A percentile compares a stretch with the other conserved stretches of the same genome.
Conservation (phyloP, 2,329 filamentous ascomycete species). For the Verticillium zaregamsianum region DNA sequence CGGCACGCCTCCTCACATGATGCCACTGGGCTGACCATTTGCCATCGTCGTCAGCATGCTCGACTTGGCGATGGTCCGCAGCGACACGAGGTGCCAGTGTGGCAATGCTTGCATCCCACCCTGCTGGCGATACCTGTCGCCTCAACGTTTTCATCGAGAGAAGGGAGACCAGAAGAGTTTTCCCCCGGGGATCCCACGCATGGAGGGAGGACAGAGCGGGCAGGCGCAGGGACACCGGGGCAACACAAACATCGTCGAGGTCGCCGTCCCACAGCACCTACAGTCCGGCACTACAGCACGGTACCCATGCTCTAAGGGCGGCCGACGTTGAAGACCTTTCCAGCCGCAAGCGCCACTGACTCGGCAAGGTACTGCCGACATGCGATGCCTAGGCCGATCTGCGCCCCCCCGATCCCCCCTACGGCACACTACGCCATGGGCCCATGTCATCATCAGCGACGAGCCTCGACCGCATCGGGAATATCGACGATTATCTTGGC, state of each 20-base stretch:
- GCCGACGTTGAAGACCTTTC: neutral
- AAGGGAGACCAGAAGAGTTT: neutral
- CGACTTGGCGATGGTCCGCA: neutral
- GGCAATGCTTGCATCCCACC: neutral
- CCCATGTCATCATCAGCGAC: neutral
- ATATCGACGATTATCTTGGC: neutral
- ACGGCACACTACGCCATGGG: neutral
- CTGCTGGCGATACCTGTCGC: neutral
- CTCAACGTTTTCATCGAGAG: neutral
- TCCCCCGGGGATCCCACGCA: neutral
- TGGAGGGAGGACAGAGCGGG: neutral
- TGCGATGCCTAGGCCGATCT: neutral
- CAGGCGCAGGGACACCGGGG: neutral
- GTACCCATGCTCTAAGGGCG: too few species aligned
- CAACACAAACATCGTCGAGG: neutral
- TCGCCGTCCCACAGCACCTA: neutral
- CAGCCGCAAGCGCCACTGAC: neutral
- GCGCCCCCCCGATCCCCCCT: neutral
- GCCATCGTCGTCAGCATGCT: neutral
- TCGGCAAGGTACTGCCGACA: neutral
- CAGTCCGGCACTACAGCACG: neutral
- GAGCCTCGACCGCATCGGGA: neutral
- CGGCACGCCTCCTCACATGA: neutral
- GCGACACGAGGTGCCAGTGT: neutral
- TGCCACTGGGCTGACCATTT: neutral